These are phyloP conservation scores for Aurantiochytrium sp. DNA, from an alignment of 108 stramenopile genomes.

Conservation along the genomic window DNA sequence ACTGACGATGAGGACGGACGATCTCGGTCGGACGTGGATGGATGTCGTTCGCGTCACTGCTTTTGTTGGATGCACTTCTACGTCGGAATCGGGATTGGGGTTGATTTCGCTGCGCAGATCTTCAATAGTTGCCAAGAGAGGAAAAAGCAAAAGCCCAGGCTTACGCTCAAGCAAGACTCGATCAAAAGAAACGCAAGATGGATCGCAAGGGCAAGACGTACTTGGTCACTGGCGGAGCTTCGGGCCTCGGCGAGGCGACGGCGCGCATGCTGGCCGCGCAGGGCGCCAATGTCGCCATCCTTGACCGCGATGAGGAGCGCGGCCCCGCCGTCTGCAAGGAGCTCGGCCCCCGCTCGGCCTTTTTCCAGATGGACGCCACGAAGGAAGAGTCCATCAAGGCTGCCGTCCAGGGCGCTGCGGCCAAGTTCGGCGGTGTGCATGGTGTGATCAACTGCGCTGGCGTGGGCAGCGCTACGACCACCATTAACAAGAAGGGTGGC, in stretches of 20 bases:
- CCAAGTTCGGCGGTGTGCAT: constrained; percentile 47
- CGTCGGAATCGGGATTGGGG: too few relatives aligned
- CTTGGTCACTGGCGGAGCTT: constrained; percentile 75
- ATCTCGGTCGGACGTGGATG: too few relatives aligned
- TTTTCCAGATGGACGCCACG: constrained; percentile 30
- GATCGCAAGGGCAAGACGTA: constrained; percentile 13
- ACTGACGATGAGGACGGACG: too few relatives aligned
- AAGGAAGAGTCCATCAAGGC: constrained; percentile 8
- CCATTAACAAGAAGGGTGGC: constrained; percentile 51
- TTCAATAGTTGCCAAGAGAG: too few relatives aligned
- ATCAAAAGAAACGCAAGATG: neutral
- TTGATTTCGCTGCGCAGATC: too few relatives aligned
- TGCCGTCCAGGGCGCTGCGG: neutral
- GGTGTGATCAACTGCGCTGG: constrained; percentile 86
- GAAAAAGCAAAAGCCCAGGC: too few relatives aligned
- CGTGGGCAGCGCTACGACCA: constrained; percentile 66
- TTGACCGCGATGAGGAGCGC: constrained; percentile 54
- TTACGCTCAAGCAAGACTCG: neutral
- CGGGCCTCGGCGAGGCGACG: constrained; percentile 81
- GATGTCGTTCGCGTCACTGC: too few relatives aligned
- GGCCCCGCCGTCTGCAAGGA: constrained; percentile 40
- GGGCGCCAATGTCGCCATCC: constrained; percentile 72
- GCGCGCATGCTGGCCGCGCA: constrained; percentile 53
- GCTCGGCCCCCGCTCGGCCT: constrained; percentile 27
- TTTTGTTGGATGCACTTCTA: too few relatives aligned